Evolutionary conservation across 139 green algal genomes (phyloP), one percentile per base, ranked within the genome.

Genomic region (Penium margaritaceum): DNA sequence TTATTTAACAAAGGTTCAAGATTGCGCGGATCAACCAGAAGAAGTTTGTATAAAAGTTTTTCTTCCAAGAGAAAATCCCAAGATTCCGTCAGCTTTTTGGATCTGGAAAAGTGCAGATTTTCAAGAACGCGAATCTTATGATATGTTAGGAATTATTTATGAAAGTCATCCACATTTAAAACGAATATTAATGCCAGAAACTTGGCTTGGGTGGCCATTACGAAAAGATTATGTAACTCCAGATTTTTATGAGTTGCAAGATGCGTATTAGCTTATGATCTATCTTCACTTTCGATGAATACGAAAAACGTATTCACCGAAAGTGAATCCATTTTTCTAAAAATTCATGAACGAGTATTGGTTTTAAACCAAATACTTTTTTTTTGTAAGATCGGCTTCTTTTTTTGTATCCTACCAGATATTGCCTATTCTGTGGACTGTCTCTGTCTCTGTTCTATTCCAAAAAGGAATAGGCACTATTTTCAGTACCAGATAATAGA

Each of bases 41-140:
- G 63, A 72, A 72, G 61, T 77, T 65, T 77, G 70, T 47, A 77
- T 77, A 32, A 77, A 77, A 77, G n/a, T 77, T 29, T 74, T 77
- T 47, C 21, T 77, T 44, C 68, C 70, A 32, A 77, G 70, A 39
- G 60, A 72, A 36, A 34, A 77, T 67, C 60, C 60, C 29, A 65
- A 29, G n/a, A 33, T 77, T 33, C 61, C 70, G 32, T 76, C 60
- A 32, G 70, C 37, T 21, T 77, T 77, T 67, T 77, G 70, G 70
- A 58, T 77, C 32, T 77, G 70, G 70, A 77, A 77, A 77, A 77
- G 30, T 55, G 60, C 70, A 5, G 63, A 77, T 57, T 77, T 77
- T 19, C 70, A 77, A 77, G 70, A 77, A 77, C 80, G 70, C 67
- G 70, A 77, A 67, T 72, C 70, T 55, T 77, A 77, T 29, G 70